Evolutionary conservation across 2,329 filamentous ascomycete species (phyloP).

Genomic region (Fusarium bulbicola): DNA sequence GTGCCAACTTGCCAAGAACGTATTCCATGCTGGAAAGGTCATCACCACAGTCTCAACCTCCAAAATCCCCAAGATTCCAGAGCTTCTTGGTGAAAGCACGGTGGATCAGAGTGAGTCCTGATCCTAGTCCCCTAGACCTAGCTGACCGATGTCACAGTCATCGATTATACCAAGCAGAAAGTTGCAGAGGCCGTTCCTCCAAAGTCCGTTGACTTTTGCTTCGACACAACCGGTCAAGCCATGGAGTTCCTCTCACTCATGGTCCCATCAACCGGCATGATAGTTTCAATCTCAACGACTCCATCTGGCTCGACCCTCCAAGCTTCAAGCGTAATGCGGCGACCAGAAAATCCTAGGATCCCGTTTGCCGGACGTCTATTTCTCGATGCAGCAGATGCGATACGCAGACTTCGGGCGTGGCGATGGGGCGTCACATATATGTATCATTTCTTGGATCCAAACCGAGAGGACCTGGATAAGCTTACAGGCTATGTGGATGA

Average conservation of each 20-base stretch:
- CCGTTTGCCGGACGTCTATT: background rate
- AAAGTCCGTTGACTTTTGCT: background rate
- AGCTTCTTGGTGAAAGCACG: background rate
- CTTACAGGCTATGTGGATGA: background rate
- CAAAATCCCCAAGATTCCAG: background rate
- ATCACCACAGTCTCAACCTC: background rate
- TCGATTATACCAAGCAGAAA: background rate
- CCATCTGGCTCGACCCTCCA: background rate
- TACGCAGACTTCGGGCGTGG: background rate
- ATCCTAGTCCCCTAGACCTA: accelerated
- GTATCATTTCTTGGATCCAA: background rate
- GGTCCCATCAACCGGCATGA: background rate
- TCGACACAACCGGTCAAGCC: background rate
- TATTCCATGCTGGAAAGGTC: background rate
- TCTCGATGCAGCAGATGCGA: background rate
- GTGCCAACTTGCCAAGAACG: background rate
- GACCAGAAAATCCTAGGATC: background rate
- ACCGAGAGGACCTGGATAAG: background rate
- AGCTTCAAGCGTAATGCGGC: background rate
- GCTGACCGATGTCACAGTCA: background rate
- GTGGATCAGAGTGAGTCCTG: background rate
- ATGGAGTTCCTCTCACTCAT: background rate
- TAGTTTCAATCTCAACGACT: background rate
- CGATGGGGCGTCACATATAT: background rate
- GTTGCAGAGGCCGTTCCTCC: accelerated